Percentiles rank a stretch among this genome's conserved stretches.
Conservation (phyloP, 2,329 filamentous ascomycete genomes). For the Arthrobotrys conoides region DNA sequence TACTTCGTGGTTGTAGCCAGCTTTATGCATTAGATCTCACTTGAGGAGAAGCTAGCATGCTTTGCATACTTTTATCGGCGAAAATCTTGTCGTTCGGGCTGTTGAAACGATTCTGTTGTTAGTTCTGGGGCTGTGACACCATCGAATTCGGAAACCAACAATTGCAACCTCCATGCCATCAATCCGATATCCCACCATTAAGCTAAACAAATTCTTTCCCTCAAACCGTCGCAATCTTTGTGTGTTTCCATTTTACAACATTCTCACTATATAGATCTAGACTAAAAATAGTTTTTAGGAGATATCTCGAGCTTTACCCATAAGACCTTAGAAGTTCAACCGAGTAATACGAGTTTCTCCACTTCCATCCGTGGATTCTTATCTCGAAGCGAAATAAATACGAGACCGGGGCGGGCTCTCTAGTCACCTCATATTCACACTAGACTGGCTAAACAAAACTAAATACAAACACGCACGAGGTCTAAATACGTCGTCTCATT, state of each 20-base stretch:
- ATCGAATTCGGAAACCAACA: constrained; percentile 9
- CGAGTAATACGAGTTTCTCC: constrained; percentile 49
- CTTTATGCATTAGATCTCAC: constrained; percentile 23
- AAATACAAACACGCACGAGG: neutral
- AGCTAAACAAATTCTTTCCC: neutral
- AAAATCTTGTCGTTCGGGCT: neutral
- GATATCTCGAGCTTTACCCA: neutral
- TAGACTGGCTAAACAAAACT: neutral
- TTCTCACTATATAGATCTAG: neutral
- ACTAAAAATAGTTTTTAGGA: constrained; percentile 3
- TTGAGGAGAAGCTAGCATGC: constrained; percentile 19
- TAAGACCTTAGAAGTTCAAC: constrained; percentile 29
- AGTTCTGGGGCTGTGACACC: neutral
- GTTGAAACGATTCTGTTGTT: constrained; percentile 13
- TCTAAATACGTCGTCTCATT: neutral
- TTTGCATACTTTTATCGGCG: constrained; percentile 12
- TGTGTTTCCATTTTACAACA: neutral
- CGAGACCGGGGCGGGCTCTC: constrained; percentile 25
- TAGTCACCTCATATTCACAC: constrained; percentile 24
- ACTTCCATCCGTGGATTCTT: constrained; percentile 45
- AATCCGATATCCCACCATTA: too few relatives aligned
- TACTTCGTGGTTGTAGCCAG: neutral
- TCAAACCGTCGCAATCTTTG: neutral
- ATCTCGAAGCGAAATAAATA: constrained; percentile 58
- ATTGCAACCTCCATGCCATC: too few relatives aligned